phyloP scores from a whole-genome alignment of 371 early-diverging fungal genomes.

The Aphelidium insulamus region DNA sequence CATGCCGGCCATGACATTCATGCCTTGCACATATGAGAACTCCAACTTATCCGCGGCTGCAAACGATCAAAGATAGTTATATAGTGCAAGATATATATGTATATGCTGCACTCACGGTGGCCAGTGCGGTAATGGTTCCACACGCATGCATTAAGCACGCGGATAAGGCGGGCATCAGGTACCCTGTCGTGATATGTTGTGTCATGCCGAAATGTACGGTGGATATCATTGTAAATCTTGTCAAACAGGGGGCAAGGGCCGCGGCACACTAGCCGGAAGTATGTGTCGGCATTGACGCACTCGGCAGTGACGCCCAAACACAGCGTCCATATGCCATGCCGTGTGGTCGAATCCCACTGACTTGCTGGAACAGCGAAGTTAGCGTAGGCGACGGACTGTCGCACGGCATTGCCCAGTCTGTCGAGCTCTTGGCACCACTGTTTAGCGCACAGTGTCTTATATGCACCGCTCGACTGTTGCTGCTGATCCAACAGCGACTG shows the following conservation, averaged over 20 bases:
- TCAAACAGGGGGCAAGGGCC: constrained; percentile 43
- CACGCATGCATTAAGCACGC: constrained; percentile 71
- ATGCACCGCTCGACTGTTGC: too few relatives aligned
- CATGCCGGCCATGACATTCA: constrained; percentile 83
- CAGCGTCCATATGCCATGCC: constrained; percentile 47
- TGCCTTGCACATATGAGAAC: constrained; percentile 80
- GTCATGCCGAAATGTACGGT: constrained; percentile 69
- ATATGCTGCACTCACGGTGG: constrained; percentile 12
- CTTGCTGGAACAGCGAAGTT: too few relatives aligned
- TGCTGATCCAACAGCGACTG: too few relatives aligned
- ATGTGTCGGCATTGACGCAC: constrained; percentile 46
- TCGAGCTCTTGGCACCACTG: too few relatives aligned
- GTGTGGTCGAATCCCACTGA: too few relatives aligned
- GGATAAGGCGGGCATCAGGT: constrained; percentile 44
- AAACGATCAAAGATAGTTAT: constrained; percentile 1
- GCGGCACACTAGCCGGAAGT: constrained; percentile 36
- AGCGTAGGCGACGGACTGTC: too few relatives aligned
- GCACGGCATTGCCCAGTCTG: too few relatives aligned
- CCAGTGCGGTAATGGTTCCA: constrained; percentile 24
- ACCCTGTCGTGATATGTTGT: constrained; percentile 40
- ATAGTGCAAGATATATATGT: not conserved
- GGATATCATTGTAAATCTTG: constrained; percentile 76
- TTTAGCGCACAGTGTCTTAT: too few relatives aligned
- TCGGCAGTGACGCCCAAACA: constrained; percentile 57
- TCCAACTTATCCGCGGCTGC: constrained; percentile 5